Conservation (phyloP, 2,329 filamentous ascomycete genomes). For the Xylariaceae sp. region DNA sequence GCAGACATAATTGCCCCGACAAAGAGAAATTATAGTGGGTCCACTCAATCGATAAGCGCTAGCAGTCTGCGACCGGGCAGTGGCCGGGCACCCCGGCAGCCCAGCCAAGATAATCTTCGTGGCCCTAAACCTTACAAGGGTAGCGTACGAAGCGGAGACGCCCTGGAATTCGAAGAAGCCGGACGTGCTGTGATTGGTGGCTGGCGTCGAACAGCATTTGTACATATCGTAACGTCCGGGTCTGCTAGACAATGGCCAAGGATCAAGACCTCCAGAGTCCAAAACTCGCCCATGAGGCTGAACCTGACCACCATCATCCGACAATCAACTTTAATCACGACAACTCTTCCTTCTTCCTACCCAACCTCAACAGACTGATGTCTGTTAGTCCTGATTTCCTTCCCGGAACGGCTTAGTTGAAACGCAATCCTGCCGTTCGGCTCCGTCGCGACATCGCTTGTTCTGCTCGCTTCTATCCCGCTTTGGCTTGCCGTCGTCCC, state of each 20-base stretch:
- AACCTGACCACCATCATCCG: too few species aligned
- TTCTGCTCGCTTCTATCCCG: slow-evolving; percentile 7
- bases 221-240: slow-evolving; percentile 12
- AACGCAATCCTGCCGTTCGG: too few species aligned
- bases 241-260: slow-evolving; percentile 1
- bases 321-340: too few species aligned
- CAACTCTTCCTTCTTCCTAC: neutral
- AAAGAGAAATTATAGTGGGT: slow-evolving; percentile 26
- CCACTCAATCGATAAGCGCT: slow-evolving; percentile 24
- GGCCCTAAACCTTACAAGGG: too few species aligned
- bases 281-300: slow-evolving; percentile 5
- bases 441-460: slow-evolving; percentile 16
- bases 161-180: neutral
- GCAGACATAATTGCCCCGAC: neutral
- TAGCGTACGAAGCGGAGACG: slow-evolving; percentile 4
- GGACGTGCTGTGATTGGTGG: slow-evolving; percentile 9
- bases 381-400: slow-evolving; percentile 3
- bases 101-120: too few species aligned
- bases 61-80: too few species aligned
- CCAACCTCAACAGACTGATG: neutral
- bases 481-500: slow-evolving; percentile 11
- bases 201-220: slow-evolving; percentile 2
- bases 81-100: slow-evolving; percentile 10
- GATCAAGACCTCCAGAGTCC: slow-evolving; percentile 1
- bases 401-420: too few species aligned